A percentile compares a stretch with the other conserved stretches of the same genome.
Evolutionary conservation across 176 grass and related monocot genomes (phyloP).

Genomic region (Puya raimondii): DNA sequence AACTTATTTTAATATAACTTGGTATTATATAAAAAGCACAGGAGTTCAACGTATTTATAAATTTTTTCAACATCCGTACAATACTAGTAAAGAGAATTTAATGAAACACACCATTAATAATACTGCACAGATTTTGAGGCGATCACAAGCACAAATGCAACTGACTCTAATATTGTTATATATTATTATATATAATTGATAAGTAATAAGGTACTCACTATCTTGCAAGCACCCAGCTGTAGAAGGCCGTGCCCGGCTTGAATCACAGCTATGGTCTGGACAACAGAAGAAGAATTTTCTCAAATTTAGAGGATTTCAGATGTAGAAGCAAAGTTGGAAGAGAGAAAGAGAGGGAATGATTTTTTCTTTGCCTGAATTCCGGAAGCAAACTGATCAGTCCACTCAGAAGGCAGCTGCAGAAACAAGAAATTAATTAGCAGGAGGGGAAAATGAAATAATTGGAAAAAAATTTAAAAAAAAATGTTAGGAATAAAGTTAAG

Average conservation of each 20-base stretch:
- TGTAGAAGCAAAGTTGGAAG: neutral
- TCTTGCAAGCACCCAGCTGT: conserved; percentile 93
- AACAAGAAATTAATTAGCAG: conserved; percentile 11
- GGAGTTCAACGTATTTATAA: no score
- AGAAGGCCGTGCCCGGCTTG: conserved; percentile 98
- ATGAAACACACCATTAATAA: no score
- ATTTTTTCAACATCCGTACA: no score
- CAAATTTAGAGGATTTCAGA: neutral
- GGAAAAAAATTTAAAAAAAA: neutral
- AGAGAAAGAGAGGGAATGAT: neutral
- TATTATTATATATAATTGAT: neutral
- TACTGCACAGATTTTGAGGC: neutral
- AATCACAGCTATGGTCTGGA: conserved; percentile 95
- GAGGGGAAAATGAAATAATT: neutral
- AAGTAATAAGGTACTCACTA: conserved; percentile 52
- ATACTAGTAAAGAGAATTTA: no score
- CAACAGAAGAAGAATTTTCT: conserved; percentile 1
- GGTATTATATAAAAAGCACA: no score
- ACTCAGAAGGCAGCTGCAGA: conserved; percentile 96
- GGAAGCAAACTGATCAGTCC: conserved; percentile 94
- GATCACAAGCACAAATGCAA: no score
- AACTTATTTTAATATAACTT: no score
- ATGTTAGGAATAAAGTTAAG: conserved; percentile 5
- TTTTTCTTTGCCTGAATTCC: conserved; percentile 67
- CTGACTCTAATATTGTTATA: no score